Percentiles rank a stretch among this genome's conserved stretches.
Conservation (phyloP, 2,329 filamentous ascomycete genomes). For the Clonostachys chloroleuca region DNA sequence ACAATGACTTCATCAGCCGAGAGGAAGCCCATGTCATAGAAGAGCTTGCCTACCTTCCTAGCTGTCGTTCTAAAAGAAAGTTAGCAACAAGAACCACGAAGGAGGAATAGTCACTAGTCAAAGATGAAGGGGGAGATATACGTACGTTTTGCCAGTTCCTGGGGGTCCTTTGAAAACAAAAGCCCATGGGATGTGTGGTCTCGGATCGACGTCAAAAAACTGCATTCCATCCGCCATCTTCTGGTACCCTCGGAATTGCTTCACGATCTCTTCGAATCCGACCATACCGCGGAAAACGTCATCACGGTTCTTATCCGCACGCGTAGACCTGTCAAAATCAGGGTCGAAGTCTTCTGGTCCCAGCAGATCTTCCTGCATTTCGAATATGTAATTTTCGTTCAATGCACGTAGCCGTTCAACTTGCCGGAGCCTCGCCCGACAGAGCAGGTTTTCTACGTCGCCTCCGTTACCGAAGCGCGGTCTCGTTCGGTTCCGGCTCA, state of each 20-base stretch:
- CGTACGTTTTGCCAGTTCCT: neutral
- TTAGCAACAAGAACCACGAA: neutral
- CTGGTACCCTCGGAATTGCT: neutral
- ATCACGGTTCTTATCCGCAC: neutral
- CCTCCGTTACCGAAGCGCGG: neutral
- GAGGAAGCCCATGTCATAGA: constrained; percentile 69
- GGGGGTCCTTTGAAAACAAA: neutral
- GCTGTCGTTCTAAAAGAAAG: constrained; percentile 42
- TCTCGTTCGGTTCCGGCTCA: neutral
- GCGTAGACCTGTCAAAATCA: neutral
- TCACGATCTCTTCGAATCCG: neutral
- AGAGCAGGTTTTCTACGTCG: neutral
- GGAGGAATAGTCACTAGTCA: too few species aligned
- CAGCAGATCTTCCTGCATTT: neutral
- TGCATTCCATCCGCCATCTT: neutral
- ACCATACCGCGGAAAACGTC: neutral
- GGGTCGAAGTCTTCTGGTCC: neutral
- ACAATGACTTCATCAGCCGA: constrained; percentile 56
- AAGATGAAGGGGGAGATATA: neutral
- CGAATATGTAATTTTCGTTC: neutral
- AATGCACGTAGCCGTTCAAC: constrained; percentile 23
- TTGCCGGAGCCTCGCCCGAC: neutral
- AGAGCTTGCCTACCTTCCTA: constrained; percentile 66
- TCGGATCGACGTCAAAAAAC: neutral
- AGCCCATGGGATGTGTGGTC: neutral